Conservation (phyloP, 2,329 filamentous ascomycete species). For the Apiospora pterosperma region DNA sequence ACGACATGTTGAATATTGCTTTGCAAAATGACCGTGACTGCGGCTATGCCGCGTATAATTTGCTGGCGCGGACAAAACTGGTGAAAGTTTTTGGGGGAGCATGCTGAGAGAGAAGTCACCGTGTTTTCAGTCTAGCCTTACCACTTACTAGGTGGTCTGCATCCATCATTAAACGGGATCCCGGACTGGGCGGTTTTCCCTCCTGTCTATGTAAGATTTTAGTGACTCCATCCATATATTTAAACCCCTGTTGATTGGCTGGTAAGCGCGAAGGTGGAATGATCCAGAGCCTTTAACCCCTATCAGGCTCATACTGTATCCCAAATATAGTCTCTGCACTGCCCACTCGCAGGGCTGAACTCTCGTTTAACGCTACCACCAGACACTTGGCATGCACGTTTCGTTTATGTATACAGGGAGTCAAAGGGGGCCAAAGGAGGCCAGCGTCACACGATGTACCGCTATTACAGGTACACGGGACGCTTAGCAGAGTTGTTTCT, state of each 20-base stretch:
- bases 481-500: neutral
- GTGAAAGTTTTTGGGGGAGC: neutral
- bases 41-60: conserved; percentile 1
- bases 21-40: neutral
- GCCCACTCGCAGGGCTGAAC: neutral
- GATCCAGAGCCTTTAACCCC: neutral
- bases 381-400: neutral
- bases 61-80: neutral
- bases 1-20: conserved; percentile 1
- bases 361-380: neutral
- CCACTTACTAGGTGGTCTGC: neutral
- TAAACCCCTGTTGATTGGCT: neutral
- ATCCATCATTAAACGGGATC: neutral
- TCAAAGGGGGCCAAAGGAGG: neutral
- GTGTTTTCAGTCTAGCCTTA: neutral
- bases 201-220: neutral
- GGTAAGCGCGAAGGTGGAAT: neutral
- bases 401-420: neutral
- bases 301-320: neutral
- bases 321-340: neutral
- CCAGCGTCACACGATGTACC: neutral
- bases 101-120: neutral
- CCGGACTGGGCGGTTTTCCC: neutral
- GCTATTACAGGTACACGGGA: neutral
- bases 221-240: neutral